Conservation (phyloP, 1,284 basidiomycete genomes). For the Sporisorium graminicola region DNA sequence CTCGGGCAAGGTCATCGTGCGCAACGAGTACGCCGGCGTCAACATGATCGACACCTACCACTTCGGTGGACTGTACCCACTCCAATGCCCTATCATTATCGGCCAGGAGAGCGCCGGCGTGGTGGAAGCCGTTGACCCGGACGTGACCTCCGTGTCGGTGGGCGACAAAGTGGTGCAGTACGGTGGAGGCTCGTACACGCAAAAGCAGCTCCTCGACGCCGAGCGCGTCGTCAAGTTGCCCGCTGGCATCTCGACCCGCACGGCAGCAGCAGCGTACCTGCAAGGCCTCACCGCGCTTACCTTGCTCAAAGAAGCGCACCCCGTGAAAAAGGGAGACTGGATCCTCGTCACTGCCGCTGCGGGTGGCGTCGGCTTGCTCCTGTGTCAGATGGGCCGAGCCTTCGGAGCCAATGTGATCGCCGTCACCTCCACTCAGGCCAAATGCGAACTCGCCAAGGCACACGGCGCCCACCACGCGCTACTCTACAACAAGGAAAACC, state of each 20-base stretch:
- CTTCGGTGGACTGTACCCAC: conserved; percentile 72
- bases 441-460: conserved; percentile 83
- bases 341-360: conserved; percentile 89
- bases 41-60: conserved; percentile 77
- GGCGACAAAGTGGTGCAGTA: conserved; percentile 76
- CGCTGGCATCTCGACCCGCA: conserved; percentile 74
- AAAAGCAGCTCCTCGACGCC: conserved; percentile 81
- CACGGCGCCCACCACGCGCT: conserved; percentile 90
- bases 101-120: conserved; percentile 85
- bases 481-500: conserved; percentile 75
- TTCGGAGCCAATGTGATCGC: conserved; percentile 90
- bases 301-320: conserved; percentile 85
- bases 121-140: conserved; percentile 75
- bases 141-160: conserved; percentile 71
- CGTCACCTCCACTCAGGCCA: conserved; percentile 87
- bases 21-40: conserved; percentile 74
- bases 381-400: conserved; percentile 72
- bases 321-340: conserved; percentile 77
- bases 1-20: conserved; percentile 81
- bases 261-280: conserved; percentile 78
- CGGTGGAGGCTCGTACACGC: conserved; percentile 78
- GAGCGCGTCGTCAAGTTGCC: conserved; percentile 75
- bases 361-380: conserved; percentile 76
- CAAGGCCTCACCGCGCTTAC: conserved; percentile 86
- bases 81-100: conserved; percentile 78